Evolutionary conservation across 108 stramenopile genomes (phyloP), one percentile per base, ranked within the genome.

Genomic region (Nitzschia palea): DNA sequence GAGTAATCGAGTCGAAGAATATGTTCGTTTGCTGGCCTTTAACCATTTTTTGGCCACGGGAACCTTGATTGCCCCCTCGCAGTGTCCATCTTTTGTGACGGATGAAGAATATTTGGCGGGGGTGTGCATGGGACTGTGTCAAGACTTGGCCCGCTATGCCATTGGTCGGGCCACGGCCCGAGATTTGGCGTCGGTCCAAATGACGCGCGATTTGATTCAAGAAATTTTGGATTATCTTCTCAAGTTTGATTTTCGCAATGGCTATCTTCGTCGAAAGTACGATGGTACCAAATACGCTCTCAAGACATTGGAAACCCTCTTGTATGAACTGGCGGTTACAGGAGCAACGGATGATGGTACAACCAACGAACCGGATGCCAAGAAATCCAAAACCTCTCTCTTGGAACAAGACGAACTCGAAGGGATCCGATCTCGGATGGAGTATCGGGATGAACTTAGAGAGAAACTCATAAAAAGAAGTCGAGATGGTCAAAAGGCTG

Each of bases 241-340:
- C 6, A 55, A 80, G 55, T 91, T 95, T 62, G 94, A 97, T 65
- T 96, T 95, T 70, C 86, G 96, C n/a, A 98, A 98, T 79, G 95
- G 96, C 0, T 79, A 84, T 18, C 67, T 98, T 36, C 80, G 97
- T 20, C 81, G 88, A 32, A 91, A 88, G 59, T 97, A 92, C 62
- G 97, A 96, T 52, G 81, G 86, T 8, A 74, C 86, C 31, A 96
- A 96, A 62, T 95, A 95, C 70, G 73, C 75, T 5, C 63, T 93
- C 17, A 88, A 85, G 60, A 65, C 80, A 1, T 47, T 94, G 27
- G 96, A 97, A 69, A 93, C 95, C 26, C 37, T 96, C 6, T 65
- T 94, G 32, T 98, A 95, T 62, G 96, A 97, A 68, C 80, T 92
- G 9, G 65, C 80, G 2, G 82, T 92, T 9, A 88, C 89, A 3